A percentile compares a stretch with the other conserved stretches of the same genome.
These are phyloP conservation scores for Ehretia macrophylla DNA, from an alignment of 257 asterid genomes.

Conservation along the genomic window DNA sequence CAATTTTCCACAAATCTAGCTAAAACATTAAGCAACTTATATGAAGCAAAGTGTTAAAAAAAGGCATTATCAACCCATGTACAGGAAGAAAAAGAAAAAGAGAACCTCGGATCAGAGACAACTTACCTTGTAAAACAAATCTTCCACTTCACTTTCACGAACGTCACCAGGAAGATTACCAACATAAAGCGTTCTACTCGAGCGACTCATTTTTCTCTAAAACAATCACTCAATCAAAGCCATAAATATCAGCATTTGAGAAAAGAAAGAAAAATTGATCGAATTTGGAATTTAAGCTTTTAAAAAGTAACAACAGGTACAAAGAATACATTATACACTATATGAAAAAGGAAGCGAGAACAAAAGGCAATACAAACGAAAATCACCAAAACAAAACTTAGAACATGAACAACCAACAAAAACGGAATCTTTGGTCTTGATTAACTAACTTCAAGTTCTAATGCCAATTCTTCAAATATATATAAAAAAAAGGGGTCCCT, in stretches of 20 bases:
- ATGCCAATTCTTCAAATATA: too few species aligned
- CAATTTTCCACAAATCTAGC: too few species aligned
- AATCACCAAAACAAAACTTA: too few species aligned
- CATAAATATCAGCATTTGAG: not conserved
- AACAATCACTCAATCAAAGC: not conserved
- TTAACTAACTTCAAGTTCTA: too few species aligned
- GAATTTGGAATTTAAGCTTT: not conserved
- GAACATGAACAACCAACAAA: too few species aligned
- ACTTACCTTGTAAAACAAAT: constrained; percentile 82
- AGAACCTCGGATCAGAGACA: not conserved
- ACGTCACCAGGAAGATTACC: constrained; percentile 99
- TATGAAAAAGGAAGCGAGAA: too few species aligned
- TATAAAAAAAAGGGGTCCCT: too few species aligned
- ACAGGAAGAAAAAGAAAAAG: not conserved
- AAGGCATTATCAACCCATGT: too few species aligned
- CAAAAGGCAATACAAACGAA: too few species aligned
- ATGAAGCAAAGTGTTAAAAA: too few species aligned
- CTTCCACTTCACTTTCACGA: constrained; percentile 97
- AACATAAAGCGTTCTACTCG: constrained; percentile 90
- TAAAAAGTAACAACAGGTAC: not conserved
- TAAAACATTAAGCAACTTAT: not conserved
- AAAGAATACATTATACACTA: not conserved
- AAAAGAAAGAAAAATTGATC: not conserved
- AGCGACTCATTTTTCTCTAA: constrained; percentile 68
- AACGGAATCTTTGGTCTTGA: too few species aligned